Conservation (phyloP, 257 asterid species). For the Petunia axillaris region DNA sequence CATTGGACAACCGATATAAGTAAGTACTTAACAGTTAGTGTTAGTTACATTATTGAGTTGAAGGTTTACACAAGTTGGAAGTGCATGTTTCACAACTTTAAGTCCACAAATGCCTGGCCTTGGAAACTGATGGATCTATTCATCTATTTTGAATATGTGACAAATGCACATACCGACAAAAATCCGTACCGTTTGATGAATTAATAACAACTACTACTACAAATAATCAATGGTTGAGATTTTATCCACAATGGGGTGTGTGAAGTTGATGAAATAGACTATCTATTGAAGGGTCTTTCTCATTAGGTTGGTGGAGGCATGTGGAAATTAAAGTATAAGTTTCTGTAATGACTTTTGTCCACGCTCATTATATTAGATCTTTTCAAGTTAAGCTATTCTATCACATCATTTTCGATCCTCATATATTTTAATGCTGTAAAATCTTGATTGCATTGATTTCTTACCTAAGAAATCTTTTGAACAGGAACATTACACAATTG, state of each 20-base stretch:
- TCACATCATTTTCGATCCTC: slow-evolving; percentile 36
- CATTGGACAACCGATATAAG: too few relatives aligned
- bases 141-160: not conserved
- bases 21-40: not conserved
- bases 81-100: not conserved
- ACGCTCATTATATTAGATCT: not conserved
- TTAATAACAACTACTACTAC: not conserved
- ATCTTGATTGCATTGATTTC: slow-evolving; percentile 47
- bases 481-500: slow-evolving; percentile 25
- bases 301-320: slow-evolving; percentile 39
- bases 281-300: slow-evolving; percentile 46
- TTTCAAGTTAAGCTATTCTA: slow-evolving; percentile 29
- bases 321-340: slow-evolving; percentile 32
- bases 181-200: slow-evolving; percentile 33
- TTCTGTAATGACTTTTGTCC: slow-evolving; percentile 31
- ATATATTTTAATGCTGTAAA: slow-evolving; percentile 33
- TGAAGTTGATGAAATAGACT: slow-evolving; percentile 51
- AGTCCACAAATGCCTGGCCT: not conserved
- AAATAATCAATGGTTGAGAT: slow-evolving; percentile 28
- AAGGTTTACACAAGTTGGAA: slow-evolving; percentile 14
- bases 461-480: slow-evolving; percentile 51
- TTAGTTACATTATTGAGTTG: not conserved
- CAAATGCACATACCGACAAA: slow-evolving; percentile 16
- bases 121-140: not conserved
- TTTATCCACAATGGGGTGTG: slow-evolving; percentile 35